A percentile compares a stretch with the other conserved stretches of the same genome.
phyloP scores from a whole-genome alignment of 805 yeast genomes.

The Metschnikowia cerradonensis region DNA sequence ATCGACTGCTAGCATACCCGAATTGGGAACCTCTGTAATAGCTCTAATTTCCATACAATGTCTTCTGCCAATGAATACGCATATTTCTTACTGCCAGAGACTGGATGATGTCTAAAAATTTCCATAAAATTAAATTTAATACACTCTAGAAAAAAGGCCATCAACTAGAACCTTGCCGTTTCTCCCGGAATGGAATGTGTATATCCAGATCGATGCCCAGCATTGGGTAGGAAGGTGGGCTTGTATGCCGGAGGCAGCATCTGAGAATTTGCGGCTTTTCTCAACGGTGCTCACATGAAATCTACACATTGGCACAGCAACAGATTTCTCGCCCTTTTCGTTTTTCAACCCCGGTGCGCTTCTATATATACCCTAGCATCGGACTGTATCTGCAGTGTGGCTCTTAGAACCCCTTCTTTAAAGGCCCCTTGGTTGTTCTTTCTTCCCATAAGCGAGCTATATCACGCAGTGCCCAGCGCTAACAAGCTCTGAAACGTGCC shows the following conservation, averaged over 20 bases:
- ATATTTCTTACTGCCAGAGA: no score
- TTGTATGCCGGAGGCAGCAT: conserved; percentile 2
- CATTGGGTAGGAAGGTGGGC: background rate
- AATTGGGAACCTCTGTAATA: no score
- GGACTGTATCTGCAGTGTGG: background rate
- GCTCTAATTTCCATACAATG: no score
- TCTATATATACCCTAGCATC: background rate
- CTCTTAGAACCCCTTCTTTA: background rate
- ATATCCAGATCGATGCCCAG: background rate
- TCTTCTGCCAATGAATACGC: no score
- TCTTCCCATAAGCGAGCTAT: background rate
- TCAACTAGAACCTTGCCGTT: background rate
- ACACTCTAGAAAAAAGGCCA: no score
- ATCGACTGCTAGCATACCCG: no score
- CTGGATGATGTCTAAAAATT: no score
- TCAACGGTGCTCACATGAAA: conserved; percentile 2
- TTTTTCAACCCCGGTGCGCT: background rate
- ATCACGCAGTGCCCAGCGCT: background rate
- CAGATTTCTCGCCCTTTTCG: background rate
- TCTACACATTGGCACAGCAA: background rate
- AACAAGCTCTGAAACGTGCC: background rate
- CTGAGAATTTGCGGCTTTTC: conserved; percentile 5
- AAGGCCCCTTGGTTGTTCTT: background rate
- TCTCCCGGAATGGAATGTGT: background rate
- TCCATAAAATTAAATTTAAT: no score